Base-by-base conservation (phyloP, 2,329 filamentous ascomycete species). In the Neospermospora avenae region DNA sequence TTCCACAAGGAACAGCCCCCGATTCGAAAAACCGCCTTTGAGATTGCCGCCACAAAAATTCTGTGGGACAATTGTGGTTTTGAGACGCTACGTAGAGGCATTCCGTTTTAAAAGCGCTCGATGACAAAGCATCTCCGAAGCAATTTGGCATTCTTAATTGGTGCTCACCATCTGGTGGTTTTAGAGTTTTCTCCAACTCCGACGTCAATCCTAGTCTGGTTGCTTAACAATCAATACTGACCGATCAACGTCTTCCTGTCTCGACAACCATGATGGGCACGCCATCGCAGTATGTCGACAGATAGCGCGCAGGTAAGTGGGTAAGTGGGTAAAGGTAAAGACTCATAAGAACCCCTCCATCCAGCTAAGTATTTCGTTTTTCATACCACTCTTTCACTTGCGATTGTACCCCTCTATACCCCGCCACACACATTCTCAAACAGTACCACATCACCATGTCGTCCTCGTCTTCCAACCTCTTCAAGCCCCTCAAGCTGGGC, bases 401-500 rank as follows among this genome's bases (percentile, higher is more conserved):
- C 18, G 11, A 34, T 18, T 56, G 18, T 7, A n/a, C 20, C 11
- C 45, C 31, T 11, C 46, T 20, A 14, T 28, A 14, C 16, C 57
- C 49, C 28, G 18, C 24, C n/a, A 7, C 20, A 28, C 24, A 49
- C 34, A 48, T n/a, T 41, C 16, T 46, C 46, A 11, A 25, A 28
- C 37, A 31, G 18, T 41, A 42, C 22, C 57, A 59, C 24, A 22
- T 59, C 60, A 42, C 28, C 55, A 60, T 34, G 28, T 58, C 60
- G 54, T 35, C 60, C 13, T 69, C 60, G 54, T 35, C 60, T 10
- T 69, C 68, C 24, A 68, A 63, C 22, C 77, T 81, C 18, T 81
- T 81, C 69, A 68, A 73, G 37, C 77, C 78, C 2, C 62, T 80
- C 49, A 74, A 72, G 58, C 64, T 80, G 2, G 78, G 79, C 63